Percentiles rank a stretch among this genome's conserved stretches.
Evolutionary conservation across 352 stramenopile genomes (phyloP).

Genomic region (Elongisporangium undulatum): DNA sequence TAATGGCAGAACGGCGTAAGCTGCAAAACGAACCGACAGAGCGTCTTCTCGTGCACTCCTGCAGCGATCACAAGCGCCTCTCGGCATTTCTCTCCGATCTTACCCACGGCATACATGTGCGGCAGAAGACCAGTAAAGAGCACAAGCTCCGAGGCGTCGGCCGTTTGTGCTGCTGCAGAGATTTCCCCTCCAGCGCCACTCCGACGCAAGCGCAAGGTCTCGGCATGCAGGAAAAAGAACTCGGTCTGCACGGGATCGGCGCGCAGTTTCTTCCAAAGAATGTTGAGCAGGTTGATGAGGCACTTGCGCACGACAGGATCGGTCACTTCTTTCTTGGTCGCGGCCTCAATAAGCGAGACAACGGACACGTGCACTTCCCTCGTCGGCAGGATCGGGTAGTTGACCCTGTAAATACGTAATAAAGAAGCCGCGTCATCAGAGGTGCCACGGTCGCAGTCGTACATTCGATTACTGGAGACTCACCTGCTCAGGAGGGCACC

Average conservation of each 20-base stretch:
- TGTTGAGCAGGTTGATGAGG: constrained; percentile 75
- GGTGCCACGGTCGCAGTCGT: not conserved
- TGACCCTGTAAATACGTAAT: constrained; percentile 30
- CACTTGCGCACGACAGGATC: constrained; percentile 83
- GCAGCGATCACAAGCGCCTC: constrained; percentile 81
- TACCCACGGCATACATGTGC: constrained; percentile 81
- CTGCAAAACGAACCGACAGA: constrained; percentile 80
- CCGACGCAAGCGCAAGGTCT: constrained; percentile 45
- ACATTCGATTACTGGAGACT: too few relatives aligned
- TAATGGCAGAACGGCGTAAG: constrained; percentile 88
- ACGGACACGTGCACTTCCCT: constrained; percentile 78
- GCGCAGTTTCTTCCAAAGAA: constrained; percentile 84
- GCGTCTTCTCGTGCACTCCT: constrained; percentile 61
- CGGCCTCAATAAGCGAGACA: constrained; percentile 73
- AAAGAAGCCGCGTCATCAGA: not conserved
- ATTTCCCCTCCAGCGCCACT: constrained; percentile 22
- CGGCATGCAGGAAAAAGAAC: constrained; percentile 81
- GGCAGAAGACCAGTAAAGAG: constrained; percentile 78
- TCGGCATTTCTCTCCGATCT: constrained; percentile 78
- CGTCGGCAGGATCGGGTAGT: constrained; percentile 79
- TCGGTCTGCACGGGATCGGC: constrained; percentile 82
- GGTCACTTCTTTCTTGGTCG: constrained; percentile 75
- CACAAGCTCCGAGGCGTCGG: constrained; percentile 70
- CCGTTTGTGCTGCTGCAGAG: constrained; percentile 29
- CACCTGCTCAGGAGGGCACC: constrained; percentile 60